phyloP scores from a whole-genome alignment of 441 rosid species.

The Aquilaria agallochum region DNA sequence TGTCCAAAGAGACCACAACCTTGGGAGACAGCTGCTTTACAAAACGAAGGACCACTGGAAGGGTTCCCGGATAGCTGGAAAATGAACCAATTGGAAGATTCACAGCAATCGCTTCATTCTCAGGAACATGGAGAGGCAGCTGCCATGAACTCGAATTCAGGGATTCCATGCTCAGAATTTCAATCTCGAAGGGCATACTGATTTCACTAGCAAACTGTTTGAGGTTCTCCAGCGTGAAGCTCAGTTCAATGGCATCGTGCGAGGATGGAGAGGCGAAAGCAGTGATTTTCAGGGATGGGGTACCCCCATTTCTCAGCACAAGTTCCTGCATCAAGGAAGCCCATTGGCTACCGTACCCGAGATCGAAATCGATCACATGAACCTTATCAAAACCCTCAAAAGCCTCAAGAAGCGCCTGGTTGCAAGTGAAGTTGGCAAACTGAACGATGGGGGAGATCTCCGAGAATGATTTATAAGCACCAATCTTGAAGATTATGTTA shows the following conservation, averaged over 20 bases:
- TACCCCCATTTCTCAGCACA: slow-evolving; percentile 39
- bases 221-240: slow-evolving; percentile 56
- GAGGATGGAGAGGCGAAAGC: slow-evolving; percentile 47
- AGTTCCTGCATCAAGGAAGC: slow-evolving; percentile 80
- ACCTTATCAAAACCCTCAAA: slow-evolving; percentile 40
- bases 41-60: slow-evolving; percentile 47
- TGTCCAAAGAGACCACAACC: slow-evolving; percentile 58
- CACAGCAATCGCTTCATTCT: slow-evolving; percentile 43
- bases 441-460: slow-evolving; percentile 68
- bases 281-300: slow-evolving; percentile 46
- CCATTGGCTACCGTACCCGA: slow-evolving; percentile 81
- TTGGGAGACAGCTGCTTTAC: slow-evolving; percentile 60
- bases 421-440: slow-evolving; percentile 67
- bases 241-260: slow-evolving; percentile 51
- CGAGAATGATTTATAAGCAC: slow-evolving; percentile 61
- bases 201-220: slow-evolving; percentile 52
- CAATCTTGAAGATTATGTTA: slow-evolving; percentile 48
- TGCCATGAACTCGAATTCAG: slow-evolving; percentile 43
- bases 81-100: slow-evolving; percentile 51
- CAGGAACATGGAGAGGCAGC: slow-evolving; percentile 23
- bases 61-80: slow-evolving; percentile 27
- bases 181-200: slow-evolving; percentile 53
- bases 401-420: slow-evolving; percentile 62
- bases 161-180: slow-evolving; percentile 43
- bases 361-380: slow-evolving; percentile 66